Percentiles rank a stretch among this genome's conserved stretches.
These are phyloP conservation scores for Gossypium anomalum DNA, from an alignment of 345 rosid species.

Conservation along the genomic window DNA sequence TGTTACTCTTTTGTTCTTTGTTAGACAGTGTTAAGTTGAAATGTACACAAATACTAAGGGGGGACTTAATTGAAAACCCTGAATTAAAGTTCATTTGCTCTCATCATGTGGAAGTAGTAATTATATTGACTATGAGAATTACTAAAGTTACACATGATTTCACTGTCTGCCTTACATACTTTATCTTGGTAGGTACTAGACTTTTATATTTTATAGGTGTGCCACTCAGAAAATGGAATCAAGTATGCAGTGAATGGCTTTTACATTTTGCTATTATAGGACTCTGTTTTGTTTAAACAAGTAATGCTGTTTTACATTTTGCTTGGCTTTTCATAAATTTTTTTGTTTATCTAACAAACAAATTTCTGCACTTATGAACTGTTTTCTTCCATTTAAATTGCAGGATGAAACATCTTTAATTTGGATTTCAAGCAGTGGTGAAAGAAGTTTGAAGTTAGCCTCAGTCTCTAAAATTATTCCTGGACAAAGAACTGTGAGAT, in stretches of 20 bases:
- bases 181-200: neutral
- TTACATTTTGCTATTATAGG: neutral
- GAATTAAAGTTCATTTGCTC: neutral
- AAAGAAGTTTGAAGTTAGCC: slow-evolving; percentile 76
- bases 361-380: neutral
- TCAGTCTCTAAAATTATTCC: slow-evolving; percentile 79
- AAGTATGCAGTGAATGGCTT: neutral
- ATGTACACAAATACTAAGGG: slow-evolving; percentile 12
- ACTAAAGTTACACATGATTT: neutral
- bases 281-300: neutral
- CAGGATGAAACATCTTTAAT: slow-evolving; percentile 94
- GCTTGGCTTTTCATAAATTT: neutral
- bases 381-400: slow-evolving; percentile 22
- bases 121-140: neutral
- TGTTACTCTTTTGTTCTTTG: slow-evolving; percentile 9
- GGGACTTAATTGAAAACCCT: neutral
- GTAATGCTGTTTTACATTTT: neutral
- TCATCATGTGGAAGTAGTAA: neutral
- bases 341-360: neutral
- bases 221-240: neutral
- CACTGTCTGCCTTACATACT: neutral
- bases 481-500: slow-evolving; percentile 94
- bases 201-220: neutral
- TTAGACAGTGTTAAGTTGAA: slow-evolving; percentile 4
- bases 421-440: slow-evolving; percentile 75